Percentiles rank a stretch among this genome's conserved stretches.
phyloP scores from a whole-genome alignment of 257 asterid species.

The Solanum lycopersicoides region DNA sequence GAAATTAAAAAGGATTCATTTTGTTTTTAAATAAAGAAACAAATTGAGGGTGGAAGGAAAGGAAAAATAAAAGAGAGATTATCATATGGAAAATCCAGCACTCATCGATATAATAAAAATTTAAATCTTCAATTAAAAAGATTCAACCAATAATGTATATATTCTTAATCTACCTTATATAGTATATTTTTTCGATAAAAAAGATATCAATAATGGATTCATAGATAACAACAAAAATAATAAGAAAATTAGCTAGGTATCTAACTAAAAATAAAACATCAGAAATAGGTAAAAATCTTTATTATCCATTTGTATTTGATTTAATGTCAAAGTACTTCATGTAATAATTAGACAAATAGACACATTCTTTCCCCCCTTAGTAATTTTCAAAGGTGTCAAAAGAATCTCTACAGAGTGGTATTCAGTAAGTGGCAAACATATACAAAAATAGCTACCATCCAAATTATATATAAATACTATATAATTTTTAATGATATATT shows the following conservation, averaged over 20 bases:
- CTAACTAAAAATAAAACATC: background rate
- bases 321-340: background rate
- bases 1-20: background rate
- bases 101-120: background rate
- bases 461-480: background rate
- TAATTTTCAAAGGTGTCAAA: background rate
- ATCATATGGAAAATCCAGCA: background rate
- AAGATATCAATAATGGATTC: background rate
- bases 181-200: background rate
- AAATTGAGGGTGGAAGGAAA: background rate
- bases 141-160: background rate
- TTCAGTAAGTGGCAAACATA: background rate
- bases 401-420: background rate
- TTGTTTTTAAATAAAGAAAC: background rate
- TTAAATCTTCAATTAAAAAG: background rate
- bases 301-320: background rate
- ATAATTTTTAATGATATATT: background rate
- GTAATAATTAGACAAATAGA: background rate
- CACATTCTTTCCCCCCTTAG: background rate
- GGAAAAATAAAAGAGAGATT: background rate
- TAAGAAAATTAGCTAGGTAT: background rate
- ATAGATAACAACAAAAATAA: background rate
- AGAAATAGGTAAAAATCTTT: background rate
- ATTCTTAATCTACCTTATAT: background rate
- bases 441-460: background rate